These are phyloP conservation scores for Rubia occidens DNA, from an alignment of 305 asterid genomes.

Conservation along the genomic window DNA sequence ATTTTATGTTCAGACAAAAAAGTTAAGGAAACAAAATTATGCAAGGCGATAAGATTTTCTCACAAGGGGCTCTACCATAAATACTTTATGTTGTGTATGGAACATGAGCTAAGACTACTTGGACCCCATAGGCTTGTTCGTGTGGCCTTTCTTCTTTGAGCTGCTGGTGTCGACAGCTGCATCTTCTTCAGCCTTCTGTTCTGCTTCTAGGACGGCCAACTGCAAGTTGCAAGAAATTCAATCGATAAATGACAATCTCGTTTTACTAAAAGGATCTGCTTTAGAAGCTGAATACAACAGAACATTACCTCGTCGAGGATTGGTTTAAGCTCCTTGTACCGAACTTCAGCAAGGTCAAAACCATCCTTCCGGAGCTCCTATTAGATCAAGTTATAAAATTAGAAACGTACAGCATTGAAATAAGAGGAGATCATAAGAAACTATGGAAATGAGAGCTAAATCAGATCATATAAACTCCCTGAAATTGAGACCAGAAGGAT, in stretches of 20 bases:
- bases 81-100: not conserved
- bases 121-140: constrained; percentile 42
- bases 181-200: constrained; percentile 85
- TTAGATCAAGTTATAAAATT: constrained; percentile 6
- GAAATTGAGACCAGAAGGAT: too few species aligned
- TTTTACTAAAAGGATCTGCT: not conserved
- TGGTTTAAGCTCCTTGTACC: constrained; percentile 93
- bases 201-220: constrained; percentile 87
- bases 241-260: constrained; percentile 5
- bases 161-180: constrained; percentile 56
- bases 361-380: constrained; percentile 97
- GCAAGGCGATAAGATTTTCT: not conserved
- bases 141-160: constrained; percentile 56
- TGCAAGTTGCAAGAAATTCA: constrained; percentile 17
- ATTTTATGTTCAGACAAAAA: not conserved
- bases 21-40: not conserved
- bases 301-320: constrained; percentile 81
- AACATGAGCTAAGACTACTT: constrained; percentile 24
- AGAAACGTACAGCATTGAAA: not conserved
- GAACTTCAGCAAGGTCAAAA: constrained; percentile 77
- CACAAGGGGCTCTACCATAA: not conserved
- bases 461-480: not conserved
- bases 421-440: not conserved
- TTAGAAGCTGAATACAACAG: constrained; percentile 9
- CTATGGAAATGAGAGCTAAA: not conserved